Evolutionary conservation across 371 early-diverging fungal genomes (phyloP).

Genomic region (Cokeromyces recurvatus): DNA sequence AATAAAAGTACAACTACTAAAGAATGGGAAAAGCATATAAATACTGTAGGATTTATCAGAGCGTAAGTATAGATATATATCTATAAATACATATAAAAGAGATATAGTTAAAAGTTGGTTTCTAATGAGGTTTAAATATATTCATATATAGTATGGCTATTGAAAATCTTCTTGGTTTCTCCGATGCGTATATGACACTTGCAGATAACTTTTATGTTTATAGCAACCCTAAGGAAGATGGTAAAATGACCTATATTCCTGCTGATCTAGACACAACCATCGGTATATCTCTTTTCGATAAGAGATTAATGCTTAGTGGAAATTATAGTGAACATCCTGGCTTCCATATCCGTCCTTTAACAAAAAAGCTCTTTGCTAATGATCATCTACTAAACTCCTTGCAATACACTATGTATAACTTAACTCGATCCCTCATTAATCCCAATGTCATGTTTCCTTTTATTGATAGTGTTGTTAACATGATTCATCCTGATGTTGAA

Average conservation of each 20-base stretch:
- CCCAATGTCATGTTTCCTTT: slow-evolving; percentile 6
- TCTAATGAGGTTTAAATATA: background rate
- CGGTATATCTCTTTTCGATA: slow-evolving; percentile 5
- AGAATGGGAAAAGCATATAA: slow-evolving; percentile 15
- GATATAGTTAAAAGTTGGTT: background rate
- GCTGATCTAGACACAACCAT: slow-evolving; percentile 27
- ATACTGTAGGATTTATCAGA: slow-evolving; percentile 13
- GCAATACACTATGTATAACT: slow-evolving; percentile 8
- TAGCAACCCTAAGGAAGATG: background rate
- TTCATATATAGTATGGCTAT: slow-evolving; percentile 8
- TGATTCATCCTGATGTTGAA: slow-evolving; percentile 14
- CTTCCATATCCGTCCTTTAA: slow-evolving; percentile 11
- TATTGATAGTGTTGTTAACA: slow-evolving; percentile 14
- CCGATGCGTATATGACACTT: slow-evolving; percentile 15
- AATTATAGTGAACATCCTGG: slow-evolving; percentile 28
- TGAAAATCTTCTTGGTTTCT: slow-evolving; percentile 7
- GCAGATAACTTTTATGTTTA: slow-evolving; percentile 16
- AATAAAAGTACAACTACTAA: background rate
- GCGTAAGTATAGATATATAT: no score
- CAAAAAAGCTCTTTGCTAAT: slow-evolving; percentile 2
- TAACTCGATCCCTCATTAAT: slow-evolving; percentile 6
- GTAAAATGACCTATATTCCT: slow-evolving; percentile 19
- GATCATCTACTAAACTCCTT: background rate
- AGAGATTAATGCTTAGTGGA: slow-evolving; percentile 10
- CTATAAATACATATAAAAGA: no score